These are phyloP conservation scores for Cylindrotheca closterium DNA, from an alignment of 108 stramenopile genomes.

Conservation along the genomic window DNA sequence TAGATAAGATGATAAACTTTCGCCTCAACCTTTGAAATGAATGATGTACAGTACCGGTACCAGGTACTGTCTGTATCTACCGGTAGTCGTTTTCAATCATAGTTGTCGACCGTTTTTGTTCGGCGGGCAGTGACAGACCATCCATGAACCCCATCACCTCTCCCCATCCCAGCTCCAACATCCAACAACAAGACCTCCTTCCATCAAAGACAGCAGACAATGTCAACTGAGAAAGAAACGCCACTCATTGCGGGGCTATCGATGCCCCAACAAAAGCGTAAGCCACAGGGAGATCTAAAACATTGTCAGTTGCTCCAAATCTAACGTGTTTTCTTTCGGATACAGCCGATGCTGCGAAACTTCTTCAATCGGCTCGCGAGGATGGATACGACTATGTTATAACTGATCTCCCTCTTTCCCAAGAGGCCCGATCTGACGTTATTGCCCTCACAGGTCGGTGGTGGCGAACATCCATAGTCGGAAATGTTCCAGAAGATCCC, in stretches of 20 bases:
- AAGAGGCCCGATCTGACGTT: conserved; percentile 34
- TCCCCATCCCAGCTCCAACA: no score
- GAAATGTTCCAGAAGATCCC: conserved; percentile 15
- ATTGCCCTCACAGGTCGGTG: conserved; percentile 29
- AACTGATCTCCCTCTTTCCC: conserved; percentile 45
- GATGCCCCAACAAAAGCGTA: conserved; percentile 22
- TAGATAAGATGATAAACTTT: neutral
- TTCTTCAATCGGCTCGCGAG: conserved; percentile 43
- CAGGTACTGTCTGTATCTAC: neutral
- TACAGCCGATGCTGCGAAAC: conserved; percentile 44
- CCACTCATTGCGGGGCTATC: conserved; percentile 34
- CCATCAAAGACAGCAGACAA: conserved; percentile 74
- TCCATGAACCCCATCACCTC: no score
- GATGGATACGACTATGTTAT: conserved; percentile 73
- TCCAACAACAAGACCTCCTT: no score
- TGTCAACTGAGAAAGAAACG: conserved; percentile 34
- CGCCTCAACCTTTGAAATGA: neutral
- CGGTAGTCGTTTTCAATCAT: neutral
- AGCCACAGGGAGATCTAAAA: neutral
- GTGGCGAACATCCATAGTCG: conserved; percentile 50
- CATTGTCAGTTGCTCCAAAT: neutral
- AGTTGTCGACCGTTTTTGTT: no score
- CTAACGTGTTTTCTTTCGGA: conserved; percentile 1
- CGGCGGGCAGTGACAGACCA: no score
- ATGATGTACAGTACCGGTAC: neutral